Evolutionary conservation across 2,329 filamentous ascomycete species (phyloP).

Genomic region (Ophiostoma quercus): DNA sequence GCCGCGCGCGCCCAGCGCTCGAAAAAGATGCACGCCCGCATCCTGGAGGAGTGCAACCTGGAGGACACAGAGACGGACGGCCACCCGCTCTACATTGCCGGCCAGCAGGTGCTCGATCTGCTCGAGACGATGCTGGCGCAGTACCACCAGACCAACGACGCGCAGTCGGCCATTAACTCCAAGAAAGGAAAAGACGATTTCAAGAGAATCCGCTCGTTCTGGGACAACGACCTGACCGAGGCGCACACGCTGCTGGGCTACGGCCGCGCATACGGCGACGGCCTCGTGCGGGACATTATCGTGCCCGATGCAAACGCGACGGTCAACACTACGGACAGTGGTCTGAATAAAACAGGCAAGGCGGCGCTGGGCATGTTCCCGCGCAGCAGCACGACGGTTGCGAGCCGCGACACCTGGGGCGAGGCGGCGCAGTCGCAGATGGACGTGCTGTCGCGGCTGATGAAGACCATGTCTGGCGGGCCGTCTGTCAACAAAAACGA

Average conservation of each 20-base stretch:
- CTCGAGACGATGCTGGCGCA: constrained; percentile 20
- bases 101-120: constrained; percentile 23
- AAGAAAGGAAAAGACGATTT: neutral
- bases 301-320: constrained; percentile 19
- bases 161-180: neutral
- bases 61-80: neutral
- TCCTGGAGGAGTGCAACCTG: constrained; percentile 5
- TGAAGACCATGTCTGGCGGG: constrained; percentile 22
- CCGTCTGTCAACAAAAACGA: neutral
- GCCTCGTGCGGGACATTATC: constrained; percentile 26
- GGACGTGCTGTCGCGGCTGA: constrained; percentile 23
- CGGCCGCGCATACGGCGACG: constrained; percentile 28
- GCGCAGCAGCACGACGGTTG: constrained; percentile 23
- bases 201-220: constrained; percentile 14
- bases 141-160: constrained; percentile 23
- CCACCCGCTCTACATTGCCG: constrained; percentile 22
- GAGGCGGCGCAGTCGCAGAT: constrained; percentile 26
- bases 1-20: constrained; percentile 14
- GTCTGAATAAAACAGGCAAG: constrained; percentile 25
- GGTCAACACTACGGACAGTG: neutral
- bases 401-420: constrained; percentile 25
- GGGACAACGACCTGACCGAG: constrained; percentile 26
- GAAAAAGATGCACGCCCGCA: neutral
- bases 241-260: constrained; percentile 26
- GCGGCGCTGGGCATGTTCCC: constrained; percentile 26